phyloP scores from a whole-genome alignment of 495 filamentous ascomycete species.

The Stereocaulon alpinum region DNA sequence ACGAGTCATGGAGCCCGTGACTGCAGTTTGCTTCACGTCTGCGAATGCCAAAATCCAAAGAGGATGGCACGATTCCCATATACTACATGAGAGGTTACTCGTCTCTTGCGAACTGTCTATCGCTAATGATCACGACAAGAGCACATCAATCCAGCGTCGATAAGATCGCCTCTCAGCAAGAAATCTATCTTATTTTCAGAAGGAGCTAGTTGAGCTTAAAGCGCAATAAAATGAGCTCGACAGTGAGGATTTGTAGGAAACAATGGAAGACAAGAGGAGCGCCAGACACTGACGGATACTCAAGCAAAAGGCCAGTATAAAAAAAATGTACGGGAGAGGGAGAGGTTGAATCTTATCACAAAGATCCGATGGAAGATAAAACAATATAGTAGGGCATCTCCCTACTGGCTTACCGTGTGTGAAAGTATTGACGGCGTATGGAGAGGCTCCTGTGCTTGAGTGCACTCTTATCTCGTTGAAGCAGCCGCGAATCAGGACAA shows the following conservation, averaged over 20 bases:
- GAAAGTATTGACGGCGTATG: neutral
- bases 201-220: slow-evolving; percentile 14
- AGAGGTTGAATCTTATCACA: slow-evolving; percentile 4
- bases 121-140: slow-evolving; percentile 13
- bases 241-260: neutral
- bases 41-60: neutral
- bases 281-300: slow-evolving; percentile 1
- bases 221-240: slow-evolving; percentile 10
- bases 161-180: slow-evolving; percentile 17
- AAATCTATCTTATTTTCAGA: slow-evolving; percentile 17
- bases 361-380: slow-evolving; percentile 13
- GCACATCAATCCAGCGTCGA: slow-evolving; percentile 10
- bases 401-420: neutral
- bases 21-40: neutral
- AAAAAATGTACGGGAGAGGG: neutral
- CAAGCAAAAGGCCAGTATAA: neutral
- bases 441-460: slow-evolving; percentile 10
- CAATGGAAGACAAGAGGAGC: neutral
- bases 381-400: slow-evolving; percentile 9
- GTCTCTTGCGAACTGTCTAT: slow-evolving; percentile 10
- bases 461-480: neutral
- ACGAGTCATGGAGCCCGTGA: neutral
- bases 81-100: slow-evolving; percentile 11
- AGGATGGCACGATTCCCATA: neutral
- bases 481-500: slow-evolving; percentile 4